These are phyloP conservation scores for Tetrahymena thermophila DNA, from an alignment of 73 alveolate species.

Conservation along the genomic window DNA sequence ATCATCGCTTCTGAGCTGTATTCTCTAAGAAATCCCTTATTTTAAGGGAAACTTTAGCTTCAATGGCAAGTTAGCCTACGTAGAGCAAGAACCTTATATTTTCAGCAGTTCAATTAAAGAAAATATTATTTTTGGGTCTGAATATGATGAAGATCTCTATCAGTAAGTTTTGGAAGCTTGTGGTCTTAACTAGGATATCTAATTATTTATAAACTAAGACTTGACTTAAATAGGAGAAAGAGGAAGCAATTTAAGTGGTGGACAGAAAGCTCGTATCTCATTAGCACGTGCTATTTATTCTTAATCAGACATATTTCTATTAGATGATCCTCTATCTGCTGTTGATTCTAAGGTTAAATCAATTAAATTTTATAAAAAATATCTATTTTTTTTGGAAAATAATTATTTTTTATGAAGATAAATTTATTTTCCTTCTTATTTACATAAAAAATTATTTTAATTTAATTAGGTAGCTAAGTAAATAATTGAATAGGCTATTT, in stretches of 20 bases:
- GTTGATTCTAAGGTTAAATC: no score
- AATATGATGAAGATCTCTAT: no score
- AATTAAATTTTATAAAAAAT: no score
- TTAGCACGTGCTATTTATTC: not conserved
- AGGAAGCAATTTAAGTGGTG: not conserved
- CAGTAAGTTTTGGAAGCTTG: no score
- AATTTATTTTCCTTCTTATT: no score
- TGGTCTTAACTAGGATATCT: no score
- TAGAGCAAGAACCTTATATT: slow-evolving; percentile 15
- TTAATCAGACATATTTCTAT: not conserved
- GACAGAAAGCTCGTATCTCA: not conserved
- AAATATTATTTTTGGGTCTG: slow-evolving; percentile 50
- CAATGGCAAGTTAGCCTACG: not conserved
- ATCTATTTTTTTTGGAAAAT: no score
- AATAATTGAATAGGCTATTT: slow-evolving; percentile 38
- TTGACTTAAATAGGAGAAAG: not conserved
- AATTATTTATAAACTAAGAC: not conserved
- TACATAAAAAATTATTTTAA: not conserved
- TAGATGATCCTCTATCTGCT: not conserved
- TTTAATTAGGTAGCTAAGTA: slow-evolving; percentile 28
- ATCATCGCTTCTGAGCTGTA: slow-evolving; percentile 39
- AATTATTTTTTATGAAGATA: no score
- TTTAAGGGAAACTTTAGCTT: slow-evolving; percentile 3
- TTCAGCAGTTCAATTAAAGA: slow-evolving; percentile 17
- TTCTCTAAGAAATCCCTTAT: slow-evolving; percentile 42